Evolutionary conservation across 345 rosid species (phyloP), one percentile per base, ranked within the genome.

Genomic region (Pseudoturritis turrita): DNA sequence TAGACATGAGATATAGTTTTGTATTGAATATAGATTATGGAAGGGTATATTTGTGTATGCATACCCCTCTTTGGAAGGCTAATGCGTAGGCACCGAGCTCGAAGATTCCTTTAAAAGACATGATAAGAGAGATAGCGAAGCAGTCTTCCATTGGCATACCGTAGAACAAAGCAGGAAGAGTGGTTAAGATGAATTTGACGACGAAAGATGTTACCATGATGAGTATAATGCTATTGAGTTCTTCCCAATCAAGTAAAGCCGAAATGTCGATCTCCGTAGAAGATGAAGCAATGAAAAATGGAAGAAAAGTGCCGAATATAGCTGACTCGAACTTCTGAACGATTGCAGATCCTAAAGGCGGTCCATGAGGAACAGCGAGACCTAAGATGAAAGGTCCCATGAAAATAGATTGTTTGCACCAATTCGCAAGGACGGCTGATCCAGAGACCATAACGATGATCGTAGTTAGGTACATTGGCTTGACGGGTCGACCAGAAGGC

Each of bases 331-430:
- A 73, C 80, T 78, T 85, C 37, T 83, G 35, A 21, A 68, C 4
- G 31, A 85, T 46, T 0, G 81, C 83, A 1, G 87, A 73, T n/a
- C 89, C 87, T 43, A 85, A 15, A 1, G 87, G 89, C 0, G 89
- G 89, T 0, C 89, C 89, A 15, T 79, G 80, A 0, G 89, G 89
- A 5, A 85, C 81, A 3, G 75, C 81, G 1, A 83, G 43, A 18
- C 89, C 87, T 10, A 83, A 50, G 8, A 80, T 47, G 35, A 77
- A 76, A 22, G 83, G 81, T 44, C 87, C 89, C 26, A 81, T 54
- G 7, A 81, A 35, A 1, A 77, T 39, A 67, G 76, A 60, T 19
- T 75, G 82, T 3, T 75, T 60, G 61, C 65, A 53, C 45, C 70
- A 33, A 45, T 81, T 54, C 8, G 82, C 41, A n/a, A 62, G 67